Percentiles rank a stretch among this genome's conserved stretches.
phyloP scores from a whole-genome alignment of 805 yeast species.

The Schizosaccharomyces cryophilus region DNA sequence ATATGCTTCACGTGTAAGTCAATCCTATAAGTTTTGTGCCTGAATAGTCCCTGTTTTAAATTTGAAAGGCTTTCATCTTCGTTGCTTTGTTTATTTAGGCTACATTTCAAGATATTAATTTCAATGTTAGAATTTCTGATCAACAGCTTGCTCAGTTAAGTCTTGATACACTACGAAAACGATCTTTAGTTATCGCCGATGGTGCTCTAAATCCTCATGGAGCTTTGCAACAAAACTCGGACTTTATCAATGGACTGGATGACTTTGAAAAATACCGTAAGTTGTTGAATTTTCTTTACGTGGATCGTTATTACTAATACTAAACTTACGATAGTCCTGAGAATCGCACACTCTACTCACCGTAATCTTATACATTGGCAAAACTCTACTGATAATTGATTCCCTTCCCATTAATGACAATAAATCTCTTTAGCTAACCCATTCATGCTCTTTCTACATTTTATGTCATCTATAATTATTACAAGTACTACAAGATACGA shows the following conservation, averaged over 20 bases:
- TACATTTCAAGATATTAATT: neutral
- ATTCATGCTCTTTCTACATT: too few relatives aligned
- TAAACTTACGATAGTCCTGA: neutral
- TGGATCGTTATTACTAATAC: neutral
- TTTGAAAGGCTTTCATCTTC: too few relatives aligned
- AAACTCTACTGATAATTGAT: neutral
- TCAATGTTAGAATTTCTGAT: neutral
- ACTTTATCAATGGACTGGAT: conserved; percentile 44
- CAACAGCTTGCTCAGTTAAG: conserved; percentile 7
- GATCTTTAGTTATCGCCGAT: conserved; percentile 52
- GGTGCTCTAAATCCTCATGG: conserved; percentile 30
- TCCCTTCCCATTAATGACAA: too few relatives aligned
- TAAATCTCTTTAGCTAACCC: too few relatives aligned
- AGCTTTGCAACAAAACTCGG: conserved; percentile 21
- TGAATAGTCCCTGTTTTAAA: too few relatives aligned
- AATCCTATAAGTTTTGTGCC: neutral
- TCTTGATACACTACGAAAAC: conserved; percentile 27
- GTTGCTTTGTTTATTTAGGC: too few relatives aligned
- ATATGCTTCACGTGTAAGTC: conserved; percentile 15
- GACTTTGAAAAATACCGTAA: conserved; percentile 37
- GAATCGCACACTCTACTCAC: neutral
- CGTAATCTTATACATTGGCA: neutral
- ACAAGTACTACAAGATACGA: too few relatives aligned
- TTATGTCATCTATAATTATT: too few relatives aligned
- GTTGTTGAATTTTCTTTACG: neutral